A percentile compares a stretch with the other conserved stretches of the same genome.
Conservation (phyloP, 768 basidiomycete genomes). For the Leccinum longicurvipes region DNA sequence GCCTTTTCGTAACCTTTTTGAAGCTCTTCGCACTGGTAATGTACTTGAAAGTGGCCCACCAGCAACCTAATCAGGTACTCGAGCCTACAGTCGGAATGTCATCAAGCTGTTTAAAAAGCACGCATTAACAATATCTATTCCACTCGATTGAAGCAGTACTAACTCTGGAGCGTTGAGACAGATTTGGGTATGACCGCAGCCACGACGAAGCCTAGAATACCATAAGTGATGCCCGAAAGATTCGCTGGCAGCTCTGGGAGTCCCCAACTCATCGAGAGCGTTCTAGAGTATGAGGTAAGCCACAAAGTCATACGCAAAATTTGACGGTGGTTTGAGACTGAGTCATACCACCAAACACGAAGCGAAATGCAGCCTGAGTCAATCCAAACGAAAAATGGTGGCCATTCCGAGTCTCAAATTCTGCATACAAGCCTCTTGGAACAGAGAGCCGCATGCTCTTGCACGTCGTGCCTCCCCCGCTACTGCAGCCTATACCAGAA, state of each 20-base stretch:
- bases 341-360: too few species aligned
- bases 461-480: too few species aligned
- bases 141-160: too few species aligned
- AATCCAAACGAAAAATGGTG: too few species aligned
- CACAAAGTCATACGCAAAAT: too few species aligned
- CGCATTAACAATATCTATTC: not conserved
- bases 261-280: not conserved
- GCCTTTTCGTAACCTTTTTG: conserved; percentile 33
- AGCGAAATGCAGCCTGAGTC: too few species aligned
- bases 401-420: too few species aligned
- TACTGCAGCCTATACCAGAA: too few species aligned
- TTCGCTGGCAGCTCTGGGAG: not conserved
- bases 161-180: conserved; percentile 1
- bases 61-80: conserved; percentile 26
- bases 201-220: not conserved
- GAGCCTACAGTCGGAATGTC: conserved; percentile 30
- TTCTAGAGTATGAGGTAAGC: too few species aligned
- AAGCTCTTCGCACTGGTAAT: conserved; percentile 15
- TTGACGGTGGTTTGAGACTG: too few species aligned
- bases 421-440: too few species aligned
- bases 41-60: conserved; percentile 17
- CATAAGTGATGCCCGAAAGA: not conserved
- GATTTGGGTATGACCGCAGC: not conserved
- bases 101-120: conserved; percentile 14
- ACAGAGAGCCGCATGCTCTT: too few species aligned